phyloP scores from a whole-genome alignment of 331 rosid species.

The Acacia concinna region DNA sequence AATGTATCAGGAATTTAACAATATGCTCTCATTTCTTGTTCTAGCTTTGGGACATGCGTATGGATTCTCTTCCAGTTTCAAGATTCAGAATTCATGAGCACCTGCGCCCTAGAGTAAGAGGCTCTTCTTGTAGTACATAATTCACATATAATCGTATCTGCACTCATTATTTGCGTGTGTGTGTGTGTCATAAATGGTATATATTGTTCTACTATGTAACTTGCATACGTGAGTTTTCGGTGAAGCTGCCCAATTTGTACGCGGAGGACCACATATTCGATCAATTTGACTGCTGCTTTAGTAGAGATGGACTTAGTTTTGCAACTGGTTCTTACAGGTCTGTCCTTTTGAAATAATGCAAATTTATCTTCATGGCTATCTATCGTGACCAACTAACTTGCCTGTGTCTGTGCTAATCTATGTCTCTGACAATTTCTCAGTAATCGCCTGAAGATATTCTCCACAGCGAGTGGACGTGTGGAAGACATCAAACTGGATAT shows the following conservation, averaged over 20 bases:
- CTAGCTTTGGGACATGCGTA: conserved; percentile 74
- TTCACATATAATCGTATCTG: not conserved
- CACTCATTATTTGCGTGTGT: not conserved
- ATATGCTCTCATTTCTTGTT: conserved; percentile 24
- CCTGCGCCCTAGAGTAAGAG: conserved; percentile 58
- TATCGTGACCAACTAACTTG: conserved; percentile 10
- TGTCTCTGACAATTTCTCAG: conserved; percentile 35
- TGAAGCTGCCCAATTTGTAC: conserved; percentile 63
- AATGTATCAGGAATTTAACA: not conserved
- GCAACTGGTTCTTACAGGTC: conserved; percentile 77
- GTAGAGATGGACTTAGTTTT: conserved; percentile 63
- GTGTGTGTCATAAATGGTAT: not conserved
- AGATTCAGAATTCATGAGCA: conserved; percentile 66
- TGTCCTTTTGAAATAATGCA: conserved; percentile 20
- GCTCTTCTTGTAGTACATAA: not conserved
- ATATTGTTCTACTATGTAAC: not conserved
- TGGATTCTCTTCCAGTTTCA: conserved; percentile 64
- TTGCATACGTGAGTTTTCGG: conserved; percentile 9
- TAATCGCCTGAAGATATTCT: conserved; percentile 56
- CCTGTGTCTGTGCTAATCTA: conserved; percentile 19
- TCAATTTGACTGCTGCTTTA: conserved; percentile 63
- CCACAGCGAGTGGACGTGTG: conserved; percentile 41
- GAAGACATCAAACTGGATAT: conserved; percentile 55
- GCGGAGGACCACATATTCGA: conserved; percentile 63
- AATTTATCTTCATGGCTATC: not conserved